Conservation (phyloP, 163 green algal genomes). For the Coccomyxa subellipsoidea region DNA sequence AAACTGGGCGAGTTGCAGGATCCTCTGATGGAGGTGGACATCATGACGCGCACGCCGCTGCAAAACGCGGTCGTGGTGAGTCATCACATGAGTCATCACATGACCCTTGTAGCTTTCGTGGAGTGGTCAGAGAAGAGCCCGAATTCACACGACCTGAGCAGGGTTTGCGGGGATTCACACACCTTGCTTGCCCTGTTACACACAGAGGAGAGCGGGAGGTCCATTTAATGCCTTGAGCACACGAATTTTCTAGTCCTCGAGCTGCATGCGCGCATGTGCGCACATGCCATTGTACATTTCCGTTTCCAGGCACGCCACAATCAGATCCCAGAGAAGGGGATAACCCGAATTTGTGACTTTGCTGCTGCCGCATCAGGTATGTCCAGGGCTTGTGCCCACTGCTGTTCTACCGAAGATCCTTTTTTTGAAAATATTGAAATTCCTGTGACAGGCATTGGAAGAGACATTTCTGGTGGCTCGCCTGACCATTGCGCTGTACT, state of each 20-base stretch:
- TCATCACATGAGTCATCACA: background rate
- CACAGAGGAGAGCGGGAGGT: background rate
- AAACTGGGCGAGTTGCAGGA: background rate
- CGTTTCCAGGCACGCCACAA: no score
- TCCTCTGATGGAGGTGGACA: background rate
- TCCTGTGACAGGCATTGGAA: constrained; percentile 6
- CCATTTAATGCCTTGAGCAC: background rate
- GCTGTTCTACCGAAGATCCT: no score
- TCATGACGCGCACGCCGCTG: background rate
- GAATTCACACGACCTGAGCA: background rate
- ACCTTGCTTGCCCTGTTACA: background rate
- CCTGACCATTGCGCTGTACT: constrained; percentile 13
- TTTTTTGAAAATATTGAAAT: no score
- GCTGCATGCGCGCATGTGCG: no score
- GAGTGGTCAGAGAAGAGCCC: background rate
- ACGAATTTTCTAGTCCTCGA: no score
- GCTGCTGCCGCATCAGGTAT: no score
- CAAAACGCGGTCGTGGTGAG: background rate
- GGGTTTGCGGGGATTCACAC: background rate
- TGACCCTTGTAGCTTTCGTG: background rate
- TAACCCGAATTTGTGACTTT: no score
- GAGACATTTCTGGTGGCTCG: constrained; percentile 25
- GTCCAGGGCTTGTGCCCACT: no score
- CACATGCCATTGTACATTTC: no score
- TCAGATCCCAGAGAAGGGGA: no score